Base-by-base conservation (phyloP, 2,329 filamentous ascomycete species). In the Talaromyces atroroseus region DNA sequence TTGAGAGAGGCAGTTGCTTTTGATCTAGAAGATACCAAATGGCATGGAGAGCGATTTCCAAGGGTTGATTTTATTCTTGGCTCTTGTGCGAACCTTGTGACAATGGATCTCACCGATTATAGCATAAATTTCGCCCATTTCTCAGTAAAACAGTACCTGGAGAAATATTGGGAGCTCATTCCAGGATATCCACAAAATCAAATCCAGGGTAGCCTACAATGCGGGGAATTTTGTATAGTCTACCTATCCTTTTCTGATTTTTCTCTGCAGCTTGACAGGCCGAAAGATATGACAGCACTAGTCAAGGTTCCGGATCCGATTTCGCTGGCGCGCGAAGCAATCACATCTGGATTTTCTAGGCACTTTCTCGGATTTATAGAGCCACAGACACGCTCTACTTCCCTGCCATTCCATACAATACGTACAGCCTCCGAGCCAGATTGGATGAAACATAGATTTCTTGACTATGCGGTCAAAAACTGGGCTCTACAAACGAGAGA, bases 171-270 rank as follows among this genome's bases (percentile, higher is more conserved):
- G 16, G 24, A n/a, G 11, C 16, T 29, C 24, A 23, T 49, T 49
- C 54, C 40, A 47, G 40, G 36, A 4, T 62, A 58, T 48, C 57
- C 56, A 12, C 26, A 32, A 16, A 50, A 14, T 24, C 21, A 42
- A 24, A 20, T 36, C 2, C 46, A 60, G 18, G 62, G 61, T 5
- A 47, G 56, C 10, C 52, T 60, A 0, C 51, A 60, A 24, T 65
- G 61, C 18, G 62, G 62, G 45, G 63, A 62, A 46, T 57, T 63
- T 11, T 65, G 61, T 51, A 49, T 65, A 52, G 29, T 56, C 10
- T 64, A 64, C 53, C 56, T 63, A 3, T 62, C 61, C 16, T 64
- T 65, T 51, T 58, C 60, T 1, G 53, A 64, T 34, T 65, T 65
- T 34, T 53, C 52, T 38, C 59, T 63, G 26, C 57, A 58, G 23